Conservation (phyloP, 148 eudicot genomes). For the Vaccinium vitisidaea region DNA sequence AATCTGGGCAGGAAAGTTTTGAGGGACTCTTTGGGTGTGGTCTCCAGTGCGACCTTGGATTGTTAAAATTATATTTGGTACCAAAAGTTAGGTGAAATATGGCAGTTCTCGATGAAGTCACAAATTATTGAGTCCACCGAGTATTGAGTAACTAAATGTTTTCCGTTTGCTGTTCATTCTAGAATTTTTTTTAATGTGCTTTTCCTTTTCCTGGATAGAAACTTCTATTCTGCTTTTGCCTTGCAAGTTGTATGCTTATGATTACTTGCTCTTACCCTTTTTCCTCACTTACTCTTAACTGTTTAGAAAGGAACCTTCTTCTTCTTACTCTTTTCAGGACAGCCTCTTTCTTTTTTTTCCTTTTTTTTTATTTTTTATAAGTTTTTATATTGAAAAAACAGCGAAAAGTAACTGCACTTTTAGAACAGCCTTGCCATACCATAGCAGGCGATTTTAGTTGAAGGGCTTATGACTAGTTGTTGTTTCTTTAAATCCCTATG, state of each 20-base stretch:
- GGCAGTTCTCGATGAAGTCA: background rate
- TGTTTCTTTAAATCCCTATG: background rate
- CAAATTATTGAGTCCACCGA: background rate
- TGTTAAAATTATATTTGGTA: background rate
- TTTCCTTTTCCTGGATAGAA: background rate
- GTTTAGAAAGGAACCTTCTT: background rate
- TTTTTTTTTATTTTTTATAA: too few relatives aligned
- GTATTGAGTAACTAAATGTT: background rate
- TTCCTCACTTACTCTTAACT: background rate
- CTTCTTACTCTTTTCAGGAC: background rate
- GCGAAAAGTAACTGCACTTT: background rate
- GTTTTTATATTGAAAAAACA: too few relatives aligned
- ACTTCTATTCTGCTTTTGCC: background rate
- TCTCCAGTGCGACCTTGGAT: background rate
- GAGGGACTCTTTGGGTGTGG: background rate
- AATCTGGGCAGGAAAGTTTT: background rate
- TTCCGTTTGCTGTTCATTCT: background rate
- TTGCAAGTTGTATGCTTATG: background rate
- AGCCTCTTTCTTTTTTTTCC: background rate
- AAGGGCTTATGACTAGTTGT: background rate
- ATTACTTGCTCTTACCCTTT: background rate
- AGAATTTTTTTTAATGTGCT: background rate
- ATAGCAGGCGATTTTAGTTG: background rate
- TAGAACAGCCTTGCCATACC: background rate
- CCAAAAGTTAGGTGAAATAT: background rate